Conservation (phyloP, 495 filamentous ascomycete genomes). For the Xylaria telfairii region DNA sequence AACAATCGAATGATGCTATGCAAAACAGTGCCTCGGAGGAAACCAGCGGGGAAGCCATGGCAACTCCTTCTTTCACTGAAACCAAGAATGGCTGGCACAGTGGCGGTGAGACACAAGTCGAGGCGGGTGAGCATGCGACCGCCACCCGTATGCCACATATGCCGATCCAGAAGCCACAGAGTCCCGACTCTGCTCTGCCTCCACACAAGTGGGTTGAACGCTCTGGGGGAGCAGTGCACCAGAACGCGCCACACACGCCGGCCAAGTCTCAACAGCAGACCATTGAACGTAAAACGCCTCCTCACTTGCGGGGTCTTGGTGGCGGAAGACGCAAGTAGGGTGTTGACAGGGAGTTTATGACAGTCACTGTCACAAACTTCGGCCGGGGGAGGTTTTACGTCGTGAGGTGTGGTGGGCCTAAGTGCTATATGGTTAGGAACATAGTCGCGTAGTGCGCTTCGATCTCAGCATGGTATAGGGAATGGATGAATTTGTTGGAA, state of each 20-base stretch:
- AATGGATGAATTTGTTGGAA: background rate
- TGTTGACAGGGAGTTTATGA: background rate
- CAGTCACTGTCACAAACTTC: background rate
- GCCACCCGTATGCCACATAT: background rate
- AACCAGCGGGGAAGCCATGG: background rate
- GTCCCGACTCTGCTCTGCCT: background rate
- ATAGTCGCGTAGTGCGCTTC: background rate
- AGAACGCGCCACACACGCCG: background rate
- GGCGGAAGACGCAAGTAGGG: background rate
- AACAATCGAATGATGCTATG: background rate
- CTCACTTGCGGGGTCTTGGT: constrained; percentile 7
- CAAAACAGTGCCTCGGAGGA: background rate
- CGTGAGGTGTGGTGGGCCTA: background rate
- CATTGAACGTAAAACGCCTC: background rate
- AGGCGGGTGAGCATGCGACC: background rate
- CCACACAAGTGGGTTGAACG: constrained; percentile 2
- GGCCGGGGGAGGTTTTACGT: background rate
- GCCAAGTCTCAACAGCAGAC: background rate
- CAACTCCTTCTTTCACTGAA: background rate
- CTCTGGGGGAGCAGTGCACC: background rate
- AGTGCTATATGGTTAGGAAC: background rate
- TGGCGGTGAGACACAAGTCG: background rate
- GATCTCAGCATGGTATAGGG: background rate
- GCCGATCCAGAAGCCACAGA: background rate
- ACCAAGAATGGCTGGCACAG: background rate